Evolutionary conservation across 2,329 filamentous ascomycete species (phyloP).

Genomic region (Cadophora luteo-olivacea): DNA sequence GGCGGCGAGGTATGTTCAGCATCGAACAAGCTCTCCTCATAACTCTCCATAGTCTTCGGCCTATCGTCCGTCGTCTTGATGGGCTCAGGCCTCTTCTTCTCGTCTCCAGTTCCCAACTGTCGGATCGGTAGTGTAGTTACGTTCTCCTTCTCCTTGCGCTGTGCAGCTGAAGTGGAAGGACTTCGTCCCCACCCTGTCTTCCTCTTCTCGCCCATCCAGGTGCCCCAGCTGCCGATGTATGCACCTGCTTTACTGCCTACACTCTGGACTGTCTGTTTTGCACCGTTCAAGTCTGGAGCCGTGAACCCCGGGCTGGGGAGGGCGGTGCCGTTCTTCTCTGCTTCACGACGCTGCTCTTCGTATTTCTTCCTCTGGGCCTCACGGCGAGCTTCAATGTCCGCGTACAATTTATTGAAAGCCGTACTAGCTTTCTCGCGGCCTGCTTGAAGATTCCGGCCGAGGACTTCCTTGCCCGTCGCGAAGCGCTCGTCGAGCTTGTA

Average conservation of each 20-base stretch:
- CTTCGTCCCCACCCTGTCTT: constrained; percentile 51
- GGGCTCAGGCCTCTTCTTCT: constrained; percentile 25
- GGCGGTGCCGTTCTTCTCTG: constrained; percentile 34
- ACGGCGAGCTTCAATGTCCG: constrained; percentile 84
- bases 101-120: constrained; percentile 11
- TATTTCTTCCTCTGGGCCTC: constrained; percentile 72
- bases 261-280: constrained; percentile 54
- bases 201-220: constrained; percentile 78
- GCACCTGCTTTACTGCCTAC: constrained; percentile 64
- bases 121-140: constrained; percentile 6
- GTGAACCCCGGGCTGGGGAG: constrained; percentile 31
- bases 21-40: constrained; percentile 44
- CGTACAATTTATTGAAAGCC: constrained; percentile 87
- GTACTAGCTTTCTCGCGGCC: constrained; percentile 87
- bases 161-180: constrained; percentile 14
- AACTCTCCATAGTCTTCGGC: constrained; percentile 41
- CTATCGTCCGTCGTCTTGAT: constrained; percentile 34
- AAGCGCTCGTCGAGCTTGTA: constrained; percentile 92
- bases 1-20: constrained; percentile 34
- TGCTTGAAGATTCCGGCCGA: constrained; percentile 88
- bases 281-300: constrained; percentile 49
- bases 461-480: constrained; percentile 79
- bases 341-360: constrained; percentile 57
- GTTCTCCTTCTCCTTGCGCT: constrained; percentile 36
- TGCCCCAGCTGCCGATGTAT: constrained; percentile 73